A percentile compares a stretch with the other conserved stretches of the same genome.
These are phyloP conservation scores for Pisolithus orientalis DNA, from an alignment of 768 basidiomycete genomes.

Conservation along the genomic window DNA sequence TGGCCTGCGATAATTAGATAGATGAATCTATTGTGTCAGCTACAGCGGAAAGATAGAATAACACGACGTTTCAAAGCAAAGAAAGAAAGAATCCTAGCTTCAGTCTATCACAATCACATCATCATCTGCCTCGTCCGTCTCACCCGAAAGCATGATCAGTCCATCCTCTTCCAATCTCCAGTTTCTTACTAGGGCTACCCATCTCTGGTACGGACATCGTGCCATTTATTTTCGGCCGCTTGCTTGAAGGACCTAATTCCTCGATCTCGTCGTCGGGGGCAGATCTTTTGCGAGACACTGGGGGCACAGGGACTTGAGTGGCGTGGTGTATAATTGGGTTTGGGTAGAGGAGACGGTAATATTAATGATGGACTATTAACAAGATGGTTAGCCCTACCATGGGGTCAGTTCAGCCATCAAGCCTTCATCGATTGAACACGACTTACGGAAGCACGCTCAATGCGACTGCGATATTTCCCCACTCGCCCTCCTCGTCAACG, in stretches of 20 bases:
- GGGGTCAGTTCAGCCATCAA: background rate
- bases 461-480: conserved; percentile 64
- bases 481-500: conserved; percentile 80
- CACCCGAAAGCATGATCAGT: conserved; percentile 56
- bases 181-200: conserved; percentile 57
- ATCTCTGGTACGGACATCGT: conserved; percentile 13
- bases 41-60: conserved; percentile 1
- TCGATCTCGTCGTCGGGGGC: conserved; percentile 53
- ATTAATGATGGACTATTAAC: conserved; percentile 48
- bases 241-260: conserved; percentile 52
- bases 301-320: conserved; percentile 35
- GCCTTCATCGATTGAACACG: background rate
- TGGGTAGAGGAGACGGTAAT: conserved; percentile 59
- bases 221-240: conserved; percentile 40
- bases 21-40: background rate
- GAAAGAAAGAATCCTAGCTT: conserved; percentile 9
- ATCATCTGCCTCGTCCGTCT: conserved; percentile 44
- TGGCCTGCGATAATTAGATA: background rate
- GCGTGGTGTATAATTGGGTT: conserved; percentile 41
- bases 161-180: conserved; percentile 71
- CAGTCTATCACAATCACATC: conserved; percentile 56
- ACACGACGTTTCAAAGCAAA: background rate
- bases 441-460: conserved; percentile 69
- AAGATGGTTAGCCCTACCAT: conserved; percentile 49
- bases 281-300: conserved; percentile 50